Conservation (phyloP, 2,329 filamentous ascomycete species). For the Neofusicoccum umdonicola region DNA sequence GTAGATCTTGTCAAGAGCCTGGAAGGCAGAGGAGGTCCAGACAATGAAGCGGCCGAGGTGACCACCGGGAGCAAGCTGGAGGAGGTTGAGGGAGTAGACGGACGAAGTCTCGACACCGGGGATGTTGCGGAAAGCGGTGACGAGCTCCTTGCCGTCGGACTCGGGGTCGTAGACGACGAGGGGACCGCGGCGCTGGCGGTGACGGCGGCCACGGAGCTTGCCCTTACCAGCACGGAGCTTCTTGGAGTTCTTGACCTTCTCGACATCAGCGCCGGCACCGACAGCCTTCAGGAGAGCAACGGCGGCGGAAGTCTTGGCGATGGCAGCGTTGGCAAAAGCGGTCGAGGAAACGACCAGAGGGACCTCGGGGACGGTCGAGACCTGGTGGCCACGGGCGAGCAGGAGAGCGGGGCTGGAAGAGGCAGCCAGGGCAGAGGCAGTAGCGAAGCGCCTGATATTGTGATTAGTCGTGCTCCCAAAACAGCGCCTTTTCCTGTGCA, state of each 20-base stretch:
- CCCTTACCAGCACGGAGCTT: constrained; percentile 99
- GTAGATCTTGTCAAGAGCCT: constrained; percentile 95
- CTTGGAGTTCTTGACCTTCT: constrained; percentile 94
- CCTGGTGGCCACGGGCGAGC: constrained; percentile 93
- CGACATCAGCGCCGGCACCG: constrained; percentile 84
- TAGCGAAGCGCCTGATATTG: constrained; percentile 79
- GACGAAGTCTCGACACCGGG: constrained; percentile 95
- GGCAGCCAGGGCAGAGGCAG: constrained; percentile 93
- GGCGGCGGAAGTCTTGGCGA: constrained; percentile 86
- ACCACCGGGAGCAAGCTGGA: constrained; percentile 97
- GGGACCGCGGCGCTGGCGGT: constrained; percentile 96
- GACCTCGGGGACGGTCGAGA: constrained; percentile 89
- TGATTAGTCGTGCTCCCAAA: constrained; percentile 23
- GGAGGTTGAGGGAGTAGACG: constrained; percentile 93
- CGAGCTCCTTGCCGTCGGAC: constrained; percentile 90
- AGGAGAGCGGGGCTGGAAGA: constrained; percentile 93
- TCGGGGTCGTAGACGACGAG: constrained; percentile 97
- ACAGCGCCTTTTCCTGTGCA: constrained; percentile 20
- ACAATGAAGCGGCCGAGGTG: constrained; percentile 98
- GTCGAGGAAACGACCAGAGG: constrained; percentile 93
- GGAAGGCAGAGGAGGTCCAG: constrained; percentile 97
- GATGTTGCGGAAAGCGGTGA: constrained; percentile 97
- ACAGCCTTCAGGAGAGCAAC: constrained; percentile 84
- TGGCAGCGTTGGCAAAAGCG: constrained; percentile 74
- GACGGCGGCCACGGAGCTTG: constrained; percentile 94